Evolutionary conservation across 75 land plant genomes (phyloP).

Genomic region (Ceratopteris richardii): DNA sequence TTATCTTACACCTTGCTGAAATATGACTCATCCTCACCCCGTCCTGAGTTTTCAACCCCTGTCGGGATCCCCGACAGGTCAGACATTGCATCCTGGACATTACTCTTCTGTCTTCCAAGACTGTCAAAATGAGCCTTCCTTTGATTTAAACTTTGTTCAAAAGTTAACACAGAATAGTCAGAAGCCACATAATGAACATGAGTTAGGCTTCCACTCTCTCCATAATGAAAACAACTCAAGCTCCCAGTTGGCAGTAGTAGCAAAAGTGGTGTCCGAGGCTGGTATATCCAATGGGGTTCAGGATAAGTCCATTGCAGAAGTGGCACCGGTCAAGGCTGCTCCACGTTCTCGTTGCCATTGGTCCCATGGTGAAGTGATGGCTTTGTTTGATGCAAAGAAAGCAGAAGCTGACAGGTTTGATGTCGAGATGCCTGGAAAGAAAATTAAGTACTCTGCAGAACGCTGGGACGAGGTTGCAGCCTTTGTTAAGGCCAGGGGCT

Average conservation of each 20-base stretch:
- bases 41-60: neutral
- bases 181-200: neutral
- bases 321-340: neutral
- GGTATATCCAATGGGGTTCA: neutral
- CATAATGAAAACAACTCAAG: neutral
- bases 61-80: neutral
- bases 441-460: neutral
- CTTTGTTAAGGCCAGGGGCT: neutral
- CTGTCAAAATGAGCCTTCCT: neutral
- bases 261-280: neutral
- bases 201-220: neutral
- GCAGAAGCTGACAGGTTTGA: constrained; percentile 1
- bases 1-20: too few species aligned
- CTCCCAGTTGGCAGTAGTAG: neutral
- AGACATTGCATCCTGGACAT: neutral
- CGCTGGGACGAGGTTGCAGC: constrained; percentile 1
- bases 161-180: neutral
- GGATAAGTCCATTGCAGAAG: neutral
- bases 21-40: neutral
- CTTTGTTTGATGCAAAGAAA: constrained; percentile 6
- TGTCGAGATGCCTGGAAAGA: neutral
- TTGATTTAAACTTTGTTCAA: constrained; percentile 1
- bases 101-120: neutral
- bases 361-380: constrained; percentile 5
- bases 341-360: constrained; percentile 4